Evolutionary conservation across 768 basidiomycete genomes (phyloP).

Genomic region (Mycena pura): DNA sequence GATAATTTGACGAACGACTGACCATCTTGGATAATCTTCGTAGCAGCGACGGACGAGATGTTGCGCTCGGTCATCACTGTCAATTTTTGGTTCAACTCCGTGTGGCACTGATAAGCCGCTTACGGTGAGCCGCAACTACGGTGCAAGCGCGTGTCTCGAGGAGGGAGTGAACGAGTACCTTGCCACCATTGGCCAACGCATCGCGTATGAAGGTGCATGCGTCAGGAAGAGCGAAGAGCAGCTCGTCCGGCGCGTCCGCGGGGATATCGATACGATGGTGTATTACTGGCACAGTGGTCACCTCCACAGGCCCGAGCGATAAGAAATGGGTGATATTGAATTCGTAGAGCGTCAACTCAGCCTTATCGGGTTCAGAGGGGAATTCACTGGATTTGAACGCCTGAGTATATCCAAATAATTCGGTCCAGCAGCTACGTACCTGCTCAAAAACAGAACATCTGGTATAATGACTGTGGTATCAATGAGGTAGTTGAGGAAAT

Average conservation of each 20-base stretch:
- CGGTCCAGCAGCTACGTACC: constrained; percentile 38
- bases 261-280: constrained; percentile 51
- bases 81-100: constrained; percentile 3
- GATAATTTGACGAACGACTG: too few species aligned
- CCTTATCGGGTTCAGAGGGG: constrained; percentile 58
- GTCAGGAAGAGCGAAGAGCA: constrained; percentile 53
- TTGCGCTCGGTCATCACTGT: constrained; percentile 56
- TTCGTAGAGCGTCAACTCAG: constrained; percentile 56
- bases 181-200: constrained; percentile 47
- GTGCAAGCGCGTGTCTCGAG: constrained; percentile 62
- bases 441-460: constrained; percentile 57
- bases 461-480: constrained; percentile 61
- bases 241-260: constrained; percentile 43
- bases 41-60: constrained; percentile 47
- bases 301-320: constrained; percentile 59
- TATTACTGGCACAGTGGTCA: constrained; percentile 42
- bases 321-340: constrained; percentile 60
- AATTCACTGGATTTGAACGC: constrained; percentile 51
- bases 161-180: constrained; percentile 60
- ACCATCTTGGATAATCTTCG: constrained; percentile 51
- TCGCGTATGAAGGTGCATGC: constrained; percentile 53
- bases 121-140: constrained; percentile 60
- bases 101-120: constrained; percentile 30
- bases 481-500: constrained; percentile 56
- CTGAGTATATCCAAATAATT: neutral